Conservation (phyloP, 345 rosid genomes). For the Schrenkiella parvula region DNA sequence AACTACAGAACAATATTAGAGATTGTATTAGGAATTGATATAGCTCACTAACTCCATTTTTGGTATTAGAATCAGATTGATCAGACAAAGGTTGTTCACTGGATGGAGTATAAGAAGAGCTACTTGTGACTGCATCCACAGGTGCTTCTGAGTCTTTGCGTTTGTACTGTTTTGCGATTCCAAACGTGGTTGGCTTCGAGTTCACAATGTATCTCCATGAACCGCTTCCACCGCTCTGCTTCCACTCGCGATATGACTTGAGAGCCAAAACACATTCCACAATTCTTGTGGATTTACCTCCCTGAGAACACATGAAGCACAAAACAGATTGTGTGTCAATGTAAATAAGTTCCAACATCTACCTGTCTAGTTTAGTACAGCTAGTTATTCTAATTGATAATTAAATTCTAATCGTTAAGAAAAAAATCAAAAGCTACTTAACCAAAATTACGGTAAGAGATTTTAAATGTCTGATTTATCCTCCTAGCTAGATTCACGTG, state of each 20-base stretch:
- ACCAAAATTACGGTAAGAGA: not conserved
- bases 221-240: constrained; percentile 67
- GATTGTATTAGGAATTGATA: constrained; percentile 10
- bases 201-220: constrained; percentile 64
- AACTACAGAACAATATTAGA: not conserved
- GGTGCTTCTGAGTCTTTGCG: constrained; percentile 66
- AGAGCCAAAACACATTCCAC: constrained; percentile 82
- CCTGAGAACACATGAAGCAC: constrained; percentile 38
- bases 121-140: constrained; percentile 50
- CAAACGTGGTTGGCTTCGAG: constrained; percentile 43
- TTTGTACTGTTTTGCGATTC: constrained; percentile 46
- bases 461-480: not conserved
- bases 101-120: constrained; percentile 31
- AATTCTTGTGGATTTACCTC: constrained; percentile 75
- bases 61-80: constrained; percentile 40
- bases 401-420: not conserved
- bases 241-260: constrained; percentile 86
- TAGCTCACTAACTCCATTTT: constrained; percentile 57
- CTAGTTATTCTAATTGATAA: not conserved
- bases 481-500: not conserved
- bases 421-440: not conserved
- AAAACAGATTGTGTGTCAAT: constrained; percentile 2
- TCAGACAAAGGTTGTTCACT: constrained; percentile 27
- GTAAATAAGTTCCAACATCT: not conserved
- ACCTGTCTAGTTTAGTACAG: too few species aligned